Evolutionary conservation across 805 yeast species (phyloP).

Genomic region (Torulaspora quercuum): DNA sequence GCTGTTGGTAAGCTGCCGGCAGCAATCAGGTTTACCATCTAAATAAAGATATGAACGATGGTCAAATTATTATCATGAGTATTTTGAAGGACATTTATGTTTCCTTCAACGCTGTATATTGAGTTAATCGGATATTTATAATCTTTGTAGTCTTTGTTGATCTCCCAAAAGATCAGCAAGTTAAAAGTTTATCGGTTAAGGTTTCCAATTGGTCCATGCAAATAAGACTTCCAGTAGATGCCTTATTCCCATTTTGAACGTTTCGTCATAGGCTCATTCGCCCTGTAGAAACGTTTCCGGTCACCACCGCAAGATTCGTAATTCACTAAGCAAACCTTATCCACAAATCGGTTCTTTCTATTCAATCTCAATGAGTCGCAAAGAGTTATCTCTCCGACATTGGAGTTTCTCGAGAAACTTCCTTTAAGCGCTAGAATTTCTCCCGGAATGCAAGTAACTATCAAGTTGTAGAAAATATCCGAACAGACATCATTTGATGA

Average conservation of each 20-base stretch:
- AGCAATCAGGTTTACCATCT: too few species aligned
- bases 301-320: conserved; percentile 11
- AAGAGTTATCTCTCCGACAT: conserved; percentile 21
- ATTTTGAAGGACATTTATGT: too few species aligned
- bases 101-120: too few species aligned
- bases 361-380: conserved; percentile 22
- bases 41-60: too few species aligned
- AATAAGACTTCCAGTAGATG: neutral
- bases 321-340: conserved; percentile 22
- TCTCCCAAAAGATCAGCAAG: too few species aligned
- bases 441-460: conserved; percentile 22
- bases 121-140: too few species aligned
- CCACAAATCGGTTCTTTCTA: conserved; percentile 19
- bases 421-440: conserved; percentile 26
- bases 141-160: too few species aligned
- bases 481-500: conserved; percentile 6
- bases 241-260: conserved; percentile 14
- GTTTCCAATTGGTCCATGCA: too few species aligned
- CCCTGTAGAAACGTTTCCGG: conserved; percentile 10
- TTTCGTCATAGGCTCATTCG: conserved; percentile 7
- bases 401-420: conserved; percentile 18
- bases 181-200: too few species aligned
- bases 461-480: conserved; percentile 16
- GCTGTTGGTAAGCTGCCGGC: too few species aligned
- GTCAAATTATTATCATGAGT: too few species aligned